These are phyloP conservation scores for Metschnikowia lachancei DNA, from an alignment of 805 yeast genomes.

Conservation along the genomic window DNA sequence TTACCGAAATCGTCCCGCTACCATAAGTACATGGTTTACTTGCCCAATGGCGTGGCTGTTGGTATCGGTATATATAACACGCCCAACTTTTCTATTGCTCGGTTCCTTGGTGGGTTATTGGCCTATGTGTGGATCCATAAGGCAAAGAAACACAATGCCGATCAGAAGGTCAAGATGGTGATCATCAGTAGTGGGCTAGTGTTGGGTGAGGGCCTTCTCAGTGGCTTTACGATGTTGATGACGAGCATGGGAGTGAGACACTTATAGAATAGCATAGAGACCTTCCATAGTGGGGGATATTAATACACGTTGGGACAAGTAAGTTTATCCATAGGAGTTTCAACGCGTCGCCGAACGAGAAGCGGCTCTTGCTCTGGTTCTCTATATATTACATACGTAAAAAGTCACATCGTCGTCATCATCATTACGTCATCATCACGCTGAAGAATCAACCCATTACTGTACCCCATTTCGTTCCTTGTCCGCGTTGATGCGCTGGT, in stretches of 20 bases:
- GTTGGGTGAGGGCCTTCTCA: slow-evolving; percentile 88
- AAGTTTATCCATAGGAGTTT: too few species aligned
- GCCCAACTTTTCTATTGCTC: slow-evolving; percentile 89
- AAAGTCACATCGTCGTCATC: not conserved
- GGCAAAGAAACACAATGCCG: slow-evolving; percentile 26
- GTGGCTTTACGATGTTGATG: slow-evolving; percentile 75
- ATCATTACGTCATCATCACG: not conserved
- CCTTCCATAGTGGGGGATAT: too few species aligned
- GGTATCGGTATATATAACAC: slow-evolving; percentile 95
- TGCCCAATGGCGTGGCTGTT: slow-evolving; percentile 95
- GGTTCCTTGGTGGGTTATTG: slow-evolving; percentile 83
- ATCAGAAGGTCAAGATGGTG: slow-evolving; percentile 67
- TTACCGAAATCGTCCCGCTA: slow-evolving; percentile 42
- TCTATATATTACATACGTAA: slow-evolving; percentile 1
- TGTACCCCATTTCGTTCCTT: slow-evolving; percentile 44
- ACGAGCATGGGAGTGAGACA: slow-evolving; percentile 53
- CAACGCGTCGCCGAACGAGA: too few species aligned
- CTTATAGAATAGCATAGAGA: slow-evolving; percentile 19
- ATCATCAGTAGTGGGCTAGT: slow-evolving; percentile 90
- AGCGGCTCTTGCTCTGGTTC: not conserved
- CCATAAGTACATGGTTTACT: slow-evolving; percentile 47
- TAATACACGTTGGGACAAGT: too few species aligned
- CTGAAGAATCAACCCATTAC: too few species aligned
- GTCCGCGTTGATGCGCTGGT: slow-evolving; percentile 68
- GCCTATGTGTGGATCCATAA: slow-evolving; percentile 54